Evolutionary conservation across 371 early-diverging fungal species (phyloP).

Genomic region (Apophysomyces trapeziformis): DNA sequence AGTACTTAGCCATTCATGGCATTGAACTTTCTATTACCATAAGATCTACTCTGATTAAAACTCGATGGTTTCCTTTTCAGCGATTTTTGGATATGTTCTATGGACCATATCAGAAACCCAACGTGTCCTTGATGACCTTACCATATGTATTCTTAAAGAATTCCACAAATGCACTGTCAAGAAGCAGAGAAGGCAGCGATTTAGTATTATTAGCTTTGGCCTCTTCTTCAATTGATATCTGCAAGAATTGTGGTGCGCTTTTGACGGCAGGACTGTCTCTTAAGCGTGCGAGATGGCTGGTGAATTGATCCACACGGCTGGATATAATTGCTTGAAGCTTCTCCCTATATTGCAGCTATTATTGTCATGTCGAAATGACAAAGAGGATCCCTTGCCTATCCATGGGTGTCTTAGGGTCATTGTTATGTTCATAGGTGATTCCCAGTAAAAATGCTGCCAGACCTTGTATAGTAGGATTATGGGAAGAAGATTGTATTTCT

Average conservation of each 20-base stretch:
- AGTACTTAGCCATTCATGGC: neutral
- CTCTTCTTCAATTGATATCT: constrained; percentile 57
- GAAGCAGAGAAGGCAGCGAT: constrained; percentile 60
- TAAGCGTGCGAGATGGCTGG: constrained; percentile 79
- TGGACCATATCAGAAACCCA: neutral
- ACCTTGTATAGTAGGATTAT: constrained; percentile 88
- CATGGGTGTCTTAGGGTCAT: constrained; percentile 76
- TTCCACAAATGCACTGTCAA: constrained; percentile 84
- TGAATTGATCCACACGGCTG: constrained; percentile 87
- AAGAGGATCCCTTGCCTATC: constrained; percentile 42
- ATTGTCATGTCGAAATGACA: neutral
- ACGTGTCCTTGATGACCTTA: constrained; percentile 26
- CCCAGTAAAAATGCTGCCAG: constrained; percentile 87
- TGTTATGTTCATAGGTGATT: constrained; percentile 85
- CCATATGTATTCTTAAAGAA: constrained; percentile 81
- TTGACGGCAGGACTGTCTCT: constrained; percentile 84
- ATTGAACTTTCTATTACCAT: constrained; percentile 1
- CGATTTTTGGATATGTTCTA: constrained; percentile 42
- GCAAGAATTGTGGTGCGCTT: constrained; percentile 65
- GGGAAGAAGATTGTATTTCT: constrained; percentile 82
- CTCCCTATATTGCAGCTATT: constrained; percentile 39
- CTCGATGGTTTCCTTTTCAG: constrained; percentile 47
- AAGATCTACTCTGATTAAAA: constrained; percentile 19
- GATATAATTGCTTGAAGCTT: constrained; percentile 82
- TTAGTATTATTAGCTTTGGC: constrained; percentile 47